These are phyloP conservation scores for Dacryopinax primogenitus DNA, from an alignment of 768 basidiomycete species.

Conservation along the genomic window DNA sequence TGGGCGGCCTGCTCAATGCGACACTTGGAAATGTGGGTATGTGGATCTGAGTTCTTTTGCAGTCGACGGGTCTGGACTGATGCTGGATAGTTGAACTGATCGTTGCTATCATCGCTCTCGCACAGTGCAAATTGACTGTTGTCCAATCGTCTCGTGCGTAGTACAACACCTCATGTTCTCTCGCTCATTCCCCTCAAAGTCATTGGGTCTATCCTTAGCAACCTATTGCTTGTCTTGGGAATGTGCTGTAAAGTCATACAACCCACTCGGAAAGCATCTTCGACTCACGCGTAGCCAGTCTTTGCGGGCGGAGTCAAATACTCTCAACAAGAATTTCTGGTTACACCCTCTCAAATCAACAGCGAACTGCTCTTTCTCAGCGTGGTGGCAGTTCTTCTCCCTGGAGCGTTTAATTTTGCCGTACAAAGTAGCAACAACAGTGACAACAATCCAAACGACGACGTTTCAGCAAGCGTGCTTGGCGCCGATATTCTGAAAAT, in stretches of 20 bases:
- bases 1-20: slow-evolving; percentile 75
- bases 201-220: slow-evolving; percentile 70
- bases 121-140: slow-evolving; percentile 67
- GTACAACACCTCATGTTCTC: no score
- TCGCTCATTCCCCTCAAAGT: slow-evolving; percentile 32
- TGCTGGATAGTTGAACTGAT: slow-evolving; percentile 37
- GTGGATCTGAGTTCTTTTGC: neutral
- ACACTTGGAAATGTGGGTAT: slow-evolving; percentile 28
- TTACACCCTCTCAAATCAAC: slow-evolving; percentile 62
- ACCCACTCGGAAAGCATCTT: neutral
- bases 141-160: slow-evolving; percentile 51
- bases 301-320: slow-evolving; percentile 73
- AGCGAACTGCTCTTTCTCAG: slow-evolving; percentile 64
- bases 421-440: neutral
- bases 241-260: slow-evolving; percentile 47
- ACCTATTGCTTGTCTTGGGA: slow-evolving; percentile 64
- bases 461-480: slow-evolving; percentile 28
- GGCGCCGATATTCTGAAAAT: slow-evolving; percentile 43
- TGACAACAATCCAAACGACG: slow-evolving; percentile 16
- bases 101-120: slow-evolving; percentile 64
- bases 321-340: slow-evolving; percentile 70
- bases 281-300: slow-evolving; percentile 24
- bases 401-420: slow-evolving; percentile 21
- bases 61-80: neutral
- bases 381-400: slow-evolving; percentile 67